These are phyloP conservation scores for Fulvia fulva DNA, from an alignment of 2,329 filamentous ascomycete species.

Conservation along the genomic window DNA sequence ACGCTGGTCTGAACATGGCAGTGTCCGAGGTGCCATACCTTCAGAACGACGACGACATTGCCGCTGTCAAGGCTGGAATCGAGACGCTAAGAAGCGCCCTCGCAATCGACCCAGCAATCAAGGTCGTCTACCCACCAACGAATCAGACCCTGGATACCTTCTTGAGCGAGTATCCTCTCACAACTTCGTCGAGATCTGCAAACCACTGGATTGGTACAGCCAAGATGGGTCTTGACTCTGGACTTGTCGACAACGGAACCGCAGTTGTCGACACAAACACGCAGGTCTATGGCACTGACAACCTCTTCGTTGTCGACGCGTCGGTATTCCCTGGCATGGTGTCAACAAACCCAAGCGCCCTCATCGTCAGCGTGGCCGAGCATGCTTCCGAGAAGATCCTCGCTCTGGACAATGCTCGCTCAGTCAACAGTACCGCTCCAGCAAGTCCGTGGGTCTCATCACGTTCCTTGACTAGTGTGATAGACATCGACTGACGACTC, in stretches of 20 bases:
- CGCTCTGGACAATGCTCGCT: conserved; percentile 30
- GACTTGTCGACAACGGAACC: conserved; percentile 39
- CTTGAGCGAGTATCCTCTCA: conserved; percentile 45
- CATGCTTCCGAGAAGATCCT: conserved; percentile 53
- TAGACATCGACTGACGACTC: not conserved
- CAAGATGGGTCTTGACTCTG: conserved; percentile 43
- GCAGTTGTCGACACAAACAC: conserved; percentile 50
- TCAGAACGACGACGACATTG: conserved; percentile 53
- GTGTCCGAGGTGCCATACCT: conserved; percentile 60
- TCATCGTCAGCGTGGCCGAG: conserved; percentile 63
- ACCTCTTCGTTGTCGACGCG: conserved; percentile 65
- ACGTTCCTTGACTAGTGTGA: not conserved
- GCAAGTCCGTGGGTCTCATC: not conserved
- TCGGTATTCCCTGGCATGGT: conserved; percentile 67
- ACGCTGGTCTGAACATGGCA: conserved; percentile 53
- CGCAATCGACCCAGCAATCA: conserved; percentile 51
- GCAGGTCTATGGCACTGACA: conserved; percentile 58
- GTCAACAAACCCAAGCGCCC: conserved; percentile 63
- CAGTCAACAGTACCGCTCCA: not conserved
- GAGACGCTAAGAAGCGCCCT: conserved; percentile 57
- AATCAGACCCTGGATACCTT: conserved; percentile 54
- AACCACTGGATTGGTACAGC: conserved; percentile 46
- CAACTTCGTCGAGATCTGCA: conserved; percentile 37
- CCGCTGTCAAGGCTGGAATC: conserved; percentile 62
- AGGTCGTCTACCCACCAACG: conserved; percentile 53